These are phyloP conservation scores for Pinus tabuliformis DNA, from an alignment of 75 land plant species.

Conservation along the genomic window DNA sequence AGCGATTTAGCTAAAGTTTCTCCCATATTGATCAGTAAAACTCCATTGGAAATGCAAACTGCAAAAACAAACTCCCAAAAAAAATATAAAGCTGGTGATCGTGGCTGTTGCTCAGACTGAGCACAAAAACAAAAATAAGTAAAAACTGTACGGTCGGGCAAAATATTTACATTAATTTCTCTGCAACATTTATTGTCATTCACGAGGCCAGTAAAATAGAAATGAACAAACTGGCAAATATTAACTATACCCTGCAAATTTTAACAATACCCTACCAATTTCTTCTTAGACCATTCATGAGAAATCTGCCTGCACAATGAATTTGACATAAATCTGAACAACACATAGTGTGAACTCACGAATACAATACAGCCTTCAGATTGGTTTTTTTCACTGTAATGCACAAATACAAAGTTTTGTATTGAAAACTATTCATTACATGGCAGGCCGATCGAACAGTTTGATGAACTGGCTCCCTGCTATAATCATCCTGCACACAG, in stretches of 20 bases:
- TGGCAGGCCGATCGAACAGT: not conserved
- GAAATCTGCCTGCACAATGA: not conserved
- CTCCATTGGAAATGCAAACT: too few relatives aligned
- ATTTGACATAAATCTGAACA: not conserved
- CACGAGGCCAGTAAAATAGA: not conserved
- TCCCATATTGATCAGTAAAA: too few relatives aligned
- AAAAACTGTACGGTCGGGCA: not conserved
- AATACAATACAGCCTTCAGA: not conserved
- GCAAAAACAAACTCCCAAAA: too few relatives aligned
- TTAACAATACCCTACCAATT: too few relatives aligned
- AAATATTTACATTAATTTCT: not conserved
- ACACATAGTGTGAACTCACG: not conserved
- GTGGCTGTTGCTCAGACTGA: not conserved
- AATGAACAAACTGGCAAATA: not conserved
- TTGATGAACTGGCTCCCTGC: not conserved
- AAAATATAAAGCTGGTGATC: too few relatives aligned
- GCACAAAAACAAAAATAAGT: not conserved
- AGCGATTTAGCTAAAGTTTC: too few relatives aligned
- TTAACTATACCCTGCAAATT: not conserved
- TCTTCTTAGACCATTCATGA: not conserved
- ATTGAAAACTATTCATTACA: not conserved
- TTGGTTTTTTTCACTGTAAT: not conserved
- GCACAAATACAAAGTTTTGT: not conserved
- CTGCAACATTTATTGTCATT: not conserved
- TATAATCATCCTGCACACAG: slow-evolving; percentile 35